Base-by-base conservation (phyloP, 805 yeast species). In the Wickerhamiella sergipiensis region DNA sequence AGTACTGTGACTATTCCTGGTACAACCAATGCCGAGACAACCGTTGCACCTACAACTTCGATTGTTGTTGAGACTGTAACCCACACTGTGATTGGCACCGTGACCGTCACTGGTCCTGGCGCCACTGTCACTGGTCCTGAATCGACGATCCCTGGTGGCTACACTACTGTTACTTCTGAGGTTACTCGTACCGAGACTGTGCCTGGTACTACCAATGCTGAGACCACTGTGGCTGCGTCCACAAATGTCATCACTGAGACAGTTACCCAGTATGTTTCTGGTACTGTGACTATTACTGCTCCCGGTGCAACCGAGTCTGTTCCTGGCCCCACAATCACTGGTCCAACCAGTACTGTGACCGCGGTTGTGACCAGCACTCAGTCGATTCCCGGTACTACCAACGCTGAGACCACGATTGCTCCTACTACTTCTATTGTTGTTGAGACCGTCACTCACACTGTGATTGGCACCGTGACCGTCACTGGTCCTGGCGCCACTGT, bases 71-170 rank as follows among this genome's bases (percentile, higher is more conserved):
- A 8, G 19, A 36, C 40, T 17, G 40, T 36, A 5, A 21, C 22
- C 24, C 2, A 12, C 15, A 40, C 43, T 19, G n/a, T 21, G 12
- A 13, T 19, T 6, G 42, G 19, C 24, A 19, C 43, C n/a, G 24
- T 36, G 5, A 40, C 43, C n/a, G n/a, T 24, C 21, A 19, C 51
- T 15, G 31, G 22, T 19, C 18, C 21, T 23, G 26, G 19, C 13
- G 31, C 45, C 5, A 26, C 48, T 22, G 39, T 36, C 6, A 46
- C 54, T 13, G 43, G 45, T 13, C 51, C 42, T 22, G 57, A 57
- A 15, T 36, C 46, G 6, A 50, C 55, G 10, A 23, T 54, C 9
- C 59, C 57, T 38, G 61, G 59, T 12, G 19, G 40, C 40, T n/a
- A 15, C 19, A 36, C 40, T 9, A 36, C 40, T 15, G 40, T 36